Conservation (phyloP, 1,284 basidiomycete genomes). For the Ganoderma meredithae region DNA sequence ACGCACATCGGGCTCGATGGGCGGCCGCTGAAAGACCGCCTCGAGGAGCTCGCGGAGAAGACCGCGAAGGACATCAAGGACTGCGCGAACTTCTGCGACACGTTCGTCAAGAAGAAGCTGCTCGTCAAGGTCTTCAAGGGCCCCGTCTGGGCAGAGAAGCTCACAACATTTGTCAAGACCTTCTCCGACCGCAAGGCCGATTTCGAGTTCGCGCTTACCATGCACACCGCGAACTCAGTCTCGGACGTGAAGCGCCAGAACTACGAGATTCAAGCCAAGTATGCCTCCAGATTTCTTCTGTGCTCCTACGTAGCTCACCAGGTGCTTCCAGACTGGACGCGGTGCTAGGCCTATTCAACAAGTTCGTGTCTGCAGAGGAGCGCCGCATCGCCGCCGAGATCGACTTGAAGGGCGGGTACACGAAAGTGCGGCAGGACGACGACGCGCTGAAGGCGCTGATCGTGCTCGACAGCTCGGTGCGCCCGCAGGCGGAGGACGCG, state of each 20-base stretch:
- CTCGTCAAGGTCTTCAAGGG: slow-evolving; percentile 48
- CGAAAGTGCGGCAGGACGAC: slow-evolving; percentile 26
- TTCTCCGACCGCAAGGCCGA: slow-evolving; percentile 45
- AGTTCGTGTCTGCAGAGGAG: slow-evolving; percentile 14
- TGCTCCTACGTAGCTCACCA: neutral
- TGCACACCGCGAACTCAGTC: slow-evolving; percentile 45
- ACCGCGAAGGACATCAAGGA: slow-evolving; percentile 41
- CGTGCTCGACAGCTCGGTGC: slow-evolving; percentile 6
- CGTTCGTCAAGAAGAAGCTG: slow-evolving; percentile 41
- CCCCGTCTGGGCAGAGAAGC: slow-evolving; percentile 45
- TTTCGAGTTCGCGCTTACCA: slow-evolving; percentile 43
- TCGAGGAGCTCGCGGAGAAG: slow-evolving; percentile 32
- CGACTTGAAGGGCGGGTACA: slow-evolving; percentile 32
- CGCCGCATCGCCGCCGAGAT: slow-evolving; percentile 39
- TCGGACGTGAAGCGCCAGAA: slow-evolving; percentile 44
- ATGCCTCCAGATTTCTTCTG: neutral
- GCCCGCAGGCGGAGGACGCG: neutral
- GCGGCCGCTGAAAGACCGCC: slow-evolving; percentile 32
- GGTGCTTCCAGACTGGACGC: slow-evolving; percentile 26
- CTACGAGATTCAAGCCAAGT: slow-evolving; percentile 37
- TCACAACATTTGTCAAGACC: slow-evolving; percentile 42
- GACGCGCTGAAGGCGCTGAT: slow-evolving; percentile 28
- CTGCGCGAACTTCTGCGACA: slow-evolving; percentile 44
- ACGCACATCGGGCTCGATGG: slow-evolving; percentile 33
- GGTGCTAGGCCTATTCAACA: slow-evolving; percentile 12